Evolutionary conservation across 768 basidiomycete species (phyloP), one percentile per base, ranked within the genome.

Genomic region (Gloeophyllum trabeum): DNA sequence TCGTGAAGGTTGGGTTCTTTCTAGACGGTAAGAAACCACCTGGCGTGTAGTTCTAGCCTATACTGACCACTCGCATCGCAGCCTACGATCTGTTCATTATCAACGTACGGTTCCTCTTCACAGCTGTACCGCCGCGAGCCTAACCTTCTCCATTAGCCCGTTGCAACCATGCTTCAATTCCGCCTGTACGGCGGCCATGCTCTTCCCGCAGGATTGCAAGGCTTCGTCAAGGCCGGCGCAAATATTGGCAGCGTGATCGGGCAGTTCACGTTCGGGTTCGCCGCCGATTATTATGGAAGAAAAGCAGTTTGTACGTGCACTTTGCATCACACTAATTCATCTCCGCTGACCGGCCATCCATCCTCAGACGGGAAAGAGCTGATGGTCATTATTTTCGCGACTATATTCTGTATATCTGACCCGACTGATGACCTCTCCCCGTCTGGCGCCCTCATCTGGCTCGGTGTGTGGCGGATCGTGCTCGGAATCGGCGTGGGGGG

Each of bases 401-500:
- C 85, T 1, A 83, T 87, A 52, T 57, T 86, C 24, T 71, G 68
- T 22, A 64, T 87, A 43, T 73, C 77, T 2, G 73, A 69, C 12
- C 84, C 84, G 0, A 82, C 82, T 3, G 76, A 65, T 21, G 10
- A 37, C 3, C 63, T 84, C 19, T 66, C 70, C 16, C 71, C 79
- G 2, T 54, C 72, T 34, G 49, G 57, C 22, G 64, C 57, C 21
- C 65, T 86, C 38, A 73, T 84, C 48, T 87, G 79, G 55, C 66
- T 88, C 12, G 64, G 65, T 12, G 50, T 79, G 3, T 86, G 72
- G 52, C 79, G 86, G 7, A 79, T 87, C 41, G 51, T 88, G 5
- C 73, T 88, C 26, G 86, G 86, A 0, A 61, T 89, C 14, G 86
- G 85, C 19, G 76, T 88, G 1, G 86, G 83, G 13, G 85, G 81